Conservation (phyloP, 179 eudicot species). For the Heliamphora pulchella region DNA sequence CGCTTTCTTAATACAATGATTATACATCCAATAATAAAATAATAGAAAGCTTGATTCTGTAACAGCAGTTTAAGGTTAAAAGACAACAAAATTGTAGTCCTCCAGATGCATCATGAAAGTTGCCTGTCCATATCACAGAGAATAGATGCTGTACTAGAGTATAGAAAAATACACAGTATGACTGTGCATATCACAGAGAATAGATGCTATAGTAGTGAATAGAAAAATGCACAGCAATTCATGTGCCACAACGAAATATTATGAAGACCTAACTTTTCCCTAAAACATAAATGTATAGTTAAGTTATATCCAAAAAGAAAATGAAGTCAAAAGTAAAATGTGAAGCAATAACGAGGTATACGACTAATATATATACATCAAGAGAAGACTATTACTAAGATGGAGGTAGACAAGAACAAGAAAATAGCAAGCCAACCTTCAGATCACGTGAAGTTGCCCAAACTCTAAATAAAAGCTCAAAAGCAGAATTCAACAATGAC, state of each 20-base stretch:
- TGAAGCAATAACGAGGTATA: background rate
- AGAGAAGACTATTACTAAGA: background rate
- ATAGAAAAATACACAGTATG: too few relatives aligned
- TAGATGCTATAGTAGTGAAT: background rate
- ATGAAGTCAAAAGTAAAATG: background rate
- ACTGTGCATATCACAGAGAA: background rate
- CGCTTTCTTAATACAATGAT: too few relatives aligned
- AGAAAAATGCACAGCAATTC: background rate
- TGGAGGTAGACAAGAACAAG: background rate
- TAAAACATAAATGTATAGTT: too few relatives aligned
- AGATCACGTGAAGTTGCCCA: conserved; percentile 90
- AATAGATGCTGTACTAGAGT: too few relatives aligned
- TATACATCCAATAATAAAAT: too few relatives aligned
- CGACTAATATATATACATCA: background rate
- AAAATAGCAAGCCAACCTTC: conserved; percentile 43
- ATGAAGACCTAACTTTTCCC: too few relatives aligned
- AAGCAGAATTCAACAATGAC: conserved; percentile 89
- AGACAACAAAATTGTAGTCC: too few relatives aligned
- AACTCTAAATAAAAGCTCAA: conserved; percentile 82
- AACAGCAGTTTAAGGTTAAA: too few relatives aligned
- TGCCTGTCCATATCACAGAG: too few relatives aligned
- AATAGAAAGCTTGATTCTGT: too few relatives aligned
- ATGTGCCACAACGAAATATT: background rate
- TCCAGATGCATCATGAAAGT: too few relatives aligned
- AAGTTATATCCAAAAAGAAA: too few relatives aligned